Conservation (phyloP, 495 filamentous ascomycete genomes). For the Neurospora terricola region DNA sequence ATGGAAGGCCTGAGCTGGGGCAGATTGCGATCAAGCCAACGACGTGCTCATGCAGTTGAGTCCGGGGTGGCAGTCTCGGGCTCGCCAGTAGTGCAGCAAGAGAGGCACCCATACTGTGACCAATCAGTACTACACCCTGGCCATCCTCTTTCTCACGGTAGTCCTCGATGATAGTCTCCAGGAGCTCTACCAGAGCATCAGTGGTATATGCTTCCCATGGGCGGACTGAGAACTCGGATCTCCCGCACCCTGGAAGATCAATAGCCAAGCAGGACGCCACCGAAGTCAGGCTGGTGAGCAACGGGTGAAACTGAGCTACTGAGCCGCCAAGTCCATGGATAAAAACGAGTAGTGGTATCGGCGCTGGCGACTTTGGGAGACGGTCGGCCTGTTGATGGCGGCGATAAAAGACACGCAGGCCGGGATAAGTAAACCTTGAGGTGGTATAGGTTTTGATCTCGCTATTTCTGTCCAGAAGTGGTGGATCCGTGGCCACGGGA, state of each 20-base stretch:
- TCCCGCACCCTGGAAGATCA: constrained; percentile 82
- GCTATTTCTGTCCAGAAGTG: constrained; percentile 68
- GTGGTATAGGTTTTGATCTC: constrained; percentile 62
- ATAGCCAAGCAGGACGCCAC: constrained; percentile 82
- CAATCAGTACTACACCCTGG: constrained; percentile 72
- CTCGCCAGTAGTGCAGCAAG: constrained; percentile 66
- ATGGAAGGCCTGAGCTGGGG: constrained; percentile 55
- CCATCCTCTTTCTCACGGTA: constrained; percentile 53
- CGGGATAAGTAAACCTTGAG: constrained; percentile 57
- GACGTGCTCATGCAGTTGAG: constrained; percentile 49
- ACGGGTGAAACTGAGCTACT: constrained; percentile 72
- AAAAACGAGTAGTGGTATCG: constrained; percentile 81
- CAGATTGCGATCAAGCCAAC: constrained; percentile 73
- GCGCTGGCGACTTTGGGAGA: constrained; percentile 58
- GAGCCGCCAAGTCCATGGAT: constrained; percentile 88
- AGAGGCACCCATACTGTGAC: constrained; percentile 82
- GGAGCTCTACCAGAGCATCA: constrained; percentile 62
- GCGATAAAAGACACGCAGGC: constrained; percentile 73
- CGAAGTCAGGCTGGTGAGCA: constrained; percentile 74
- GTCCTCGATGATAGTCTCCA: constrained; percentile 60
- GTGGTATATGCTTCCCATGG: constrained; percentile 72
- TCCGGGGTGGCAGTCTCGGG: constrained; percentile 34
- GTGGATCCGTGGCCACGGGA: constrained; percentile 51
- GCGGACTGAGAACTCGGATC: constrained; percentile 59
- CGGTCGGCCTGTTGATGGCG: constrained; percentile 71